Percentiles rank a stretch among this genome's conserved stretches.
These are phyloP conservation scores for Staphylotrichum longicolle DNA, from an alignment of 495 filamentous ascomycete species.

Conservation along the genomic window DNA sequence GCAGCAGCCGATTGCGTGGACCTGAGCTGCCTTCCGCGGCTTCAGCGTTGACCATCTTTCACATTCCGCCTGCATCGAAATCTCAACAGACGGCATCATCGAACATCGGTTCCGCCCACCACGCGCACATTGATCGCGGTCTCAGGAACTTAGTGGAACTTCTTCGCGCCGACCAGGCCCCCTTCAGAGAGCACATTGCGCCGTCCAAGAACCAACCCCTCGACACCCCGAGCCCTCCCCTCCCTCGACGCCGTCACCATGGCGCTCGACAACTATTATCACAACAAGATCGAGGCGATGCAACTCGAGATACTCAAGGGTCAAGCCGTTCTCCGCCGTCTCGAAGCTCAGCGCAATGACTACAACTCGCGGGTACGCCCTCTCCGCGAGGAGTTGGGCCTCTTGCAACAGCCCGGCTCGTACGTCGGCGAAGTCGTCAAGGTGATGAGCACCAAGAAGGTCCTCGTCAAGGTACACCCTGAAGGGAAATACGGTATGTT, in stretches of 20 bases:
- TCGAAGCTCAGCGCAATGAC: constrained; percentile 98
- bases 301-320: constrained; percentile 99
- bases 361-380: constrained; percentile 98
- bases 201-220: neutral
- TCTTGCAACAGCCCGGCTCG: constrained; percentile 94
- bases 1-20: constrained; percentile 33
- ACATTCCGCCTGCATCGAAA: constrained; percentile 14
- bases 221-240: neutral
- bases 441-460: constrained; percentile 99
- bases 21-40: constrained; percentile 34
- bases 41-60: constrained; percentile 7
- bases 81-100: constrained; percentile 2
- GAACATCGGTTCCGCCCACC: neutral
- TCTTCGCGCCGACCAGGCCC: too few species aligned
- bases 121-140: too few species aligned
- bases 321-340: constrained; percentile 86
- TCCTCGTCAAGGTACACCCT: constrained; percentile 97
- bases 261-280: constrained; percentile 98
- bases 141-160: too few species aligned
- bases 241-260: constrained; percentile 55
- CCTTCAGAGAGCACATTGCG: too few species aligned
- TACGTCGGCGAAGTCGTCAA: constrained; percentile 99
- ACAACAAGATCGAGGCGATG: constrained; percentile 99
- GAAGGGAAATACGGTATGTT: constrained; percentile 97
- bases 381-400: constrained; percentile 90